Percentiles rank a stretch among this genome's conserved stretches.
These are phyloP conservation scores for Breviolum minutum DNA, from an alignment of 73 alveolate genomes.

Conservation along the genomic window DNA sequence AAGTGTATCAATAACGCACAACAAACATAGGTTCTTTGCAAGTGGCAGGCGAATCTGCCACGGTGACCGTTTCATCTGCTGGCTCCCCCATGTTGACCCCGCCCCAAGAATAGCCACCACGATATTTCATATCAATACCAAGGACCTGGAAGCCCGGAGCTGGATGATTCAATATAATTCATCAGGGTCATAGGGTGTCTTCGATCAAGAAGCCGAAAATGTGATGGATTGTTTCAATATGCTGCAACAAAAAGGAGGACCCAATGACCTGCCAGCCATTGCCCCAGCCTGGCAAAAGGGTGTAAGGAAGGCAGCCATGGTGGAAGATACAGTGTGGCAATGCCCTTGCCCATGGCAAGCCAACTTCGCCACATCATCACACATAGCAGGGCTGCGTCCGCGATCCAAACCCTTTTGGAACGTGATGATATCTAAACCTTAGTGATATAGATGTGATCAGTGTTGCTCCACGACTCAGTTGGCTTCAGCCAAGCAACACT, in stretches of 20 bases:
- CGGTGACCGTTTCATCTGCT: conserved; percentile 75
- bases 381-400: conserved; percentile 52
- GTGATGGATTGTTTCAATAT: background rate
- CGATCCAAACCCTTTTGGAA: conserved; percentile 94
- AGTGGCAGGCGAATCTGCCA: conserved; percentile 66
- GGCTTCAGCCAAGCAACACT: background rate
- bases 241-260: background rate
- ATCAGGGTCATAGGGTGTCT: background rate
- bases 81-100: conserved; percentile 91
- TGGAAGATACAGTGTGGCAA: conserved; percentile 91
- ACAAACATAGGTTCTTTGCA: background rate
- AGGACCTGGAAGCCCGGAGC: background rate
- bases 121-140: conserved; percentile 82
- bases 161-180: background rate
- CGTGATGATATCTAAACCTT: conserved; percentile 68
- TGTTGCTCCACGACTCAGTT: background rate
- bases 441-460: background rate
- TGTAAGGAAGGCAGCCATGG: conserved; percentile 65
- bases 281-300: conserved; percentile 38
- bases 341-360: conserved; percentile 94
- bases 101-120: conserved; percentile 95
- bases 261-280: background rate
- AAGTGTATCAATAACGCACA: background rate
- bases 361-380: conserved; percentile 60
- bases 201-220: too few species aligned